phyloP scores from a whole-genome alignment of 768 basidiomycete genomes.

The Naganishia friedmannii region DNA sequence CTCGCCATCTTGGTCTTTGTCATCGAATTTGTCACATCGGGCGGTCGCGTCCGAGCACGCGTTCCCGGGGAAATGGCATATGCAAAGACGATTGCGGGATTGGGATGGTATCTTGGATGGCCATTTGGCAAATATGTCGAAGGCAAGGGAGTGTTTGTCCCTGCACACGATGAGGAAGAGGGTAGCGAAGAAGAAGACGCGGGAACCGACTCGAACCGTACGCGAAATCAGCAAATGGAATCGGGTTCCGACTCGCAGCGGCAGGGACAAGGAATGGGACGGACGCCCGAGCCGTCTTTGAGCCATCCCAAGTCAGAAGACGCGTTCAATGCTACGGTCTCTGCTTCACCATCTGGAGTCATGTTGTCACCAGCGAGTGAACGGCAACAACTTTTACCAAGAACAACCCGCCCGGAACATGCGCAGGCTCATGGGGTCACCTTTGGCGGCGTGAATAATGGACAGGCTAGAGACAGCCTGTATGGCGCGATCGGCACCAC shows the following conservation, averaged over 20 bases:
- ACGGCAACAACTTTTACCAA: constrained; percentile 14
- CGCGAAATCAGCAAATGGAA: background rate
- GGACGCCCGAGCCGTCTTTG: background rate
- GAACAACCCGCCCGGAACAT: background rate
- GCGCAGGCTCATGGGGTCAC: constrained; percentile 47
- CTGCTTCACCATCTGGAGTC: background rate
- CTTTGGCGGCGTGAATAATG: constrained; percentile 42
- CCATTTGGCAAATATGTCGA: constrained; percentile 99
- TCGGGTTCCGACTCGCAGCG: background rate
- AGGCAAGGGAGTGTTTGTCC: constrained; percentile 57
- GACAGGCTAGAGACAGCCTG: constrained; percentile 30
- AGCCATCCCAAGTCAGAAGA: background rate
- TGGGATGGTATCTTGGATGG: constrained; percentile 96
- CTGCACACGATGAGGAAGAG: constrained; percentile 48
- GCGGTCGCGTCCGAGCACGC: constrained; percentile 61
- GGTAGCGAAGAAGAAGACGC: constrained; percentile 45
- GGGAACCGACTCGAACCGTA: constrained; percentile 36
- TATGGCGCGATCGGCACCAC: constrained; percentile 32
- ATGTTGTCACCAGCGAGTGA: constrained; percentile 25
- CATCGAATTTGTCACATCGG: constrained; percentile 58
- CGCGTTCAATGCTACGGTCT: background rate
- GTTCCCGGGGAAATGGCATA: constrained; percentile 58
- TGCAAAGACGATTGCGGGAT: constrained; percentile 77
- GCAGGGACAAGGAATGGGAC: constrained; percentile 31
- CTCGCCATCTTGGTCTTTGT: constrained; percentile 68